Conservation (phyloP, 2,329 filamentous ascomycete genomes). For the Trichothecium sympodiale region DNA sequence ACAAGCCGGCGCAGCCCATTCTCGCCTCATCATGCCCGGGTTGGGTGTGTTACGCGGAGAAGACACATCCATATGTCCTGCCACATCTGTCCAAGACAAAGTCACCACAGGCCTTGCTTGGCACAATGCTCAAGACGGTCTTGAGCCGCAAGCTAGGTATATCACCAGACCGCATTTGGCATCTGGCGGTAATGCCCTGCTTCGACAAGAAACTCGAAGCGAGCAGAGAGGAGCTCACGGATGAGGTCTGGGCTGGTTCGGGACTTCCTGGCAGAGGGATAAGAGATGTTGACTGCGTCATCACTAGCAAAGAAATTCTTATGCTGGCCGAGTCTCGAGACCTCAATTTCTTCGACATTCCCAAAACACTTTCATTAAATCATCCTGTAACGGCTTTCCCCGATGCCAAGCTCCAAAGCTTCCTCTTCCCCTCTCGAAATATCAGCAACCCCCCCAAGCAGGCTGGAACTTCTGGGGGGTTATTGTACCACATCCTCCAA, state of each 20-base stretch:
- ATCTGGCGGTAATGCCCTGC: constrained; percentile 93
- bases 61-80: constrained; percentile 88
- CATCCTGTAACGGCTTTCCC: constrained; percentile 54
- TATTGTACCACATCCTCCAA: constrained; percentile 74
- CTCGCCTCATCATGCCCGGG: constrained; percentile 88
- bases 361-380: constrained; percentile 28
- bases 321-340: constrained; percentile 76
- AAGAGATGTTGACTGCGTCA: constrained; percentile 93
- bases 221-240: constrained; percentile 83
- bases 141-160: constrained; percentile 64
- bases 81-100: constrained; percentile 86
- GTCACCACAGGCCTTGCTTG: constrained; percentile 84
- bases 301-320: constrained; percentile 88
- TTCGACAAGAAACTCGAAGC: constrained; percentile 99
- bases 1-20: constrained; percentile 40
- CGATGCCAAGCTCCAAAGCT: constrained; percentile 56
- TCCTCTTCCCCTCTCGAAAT: constrained; percentile 54
- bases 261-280: constrained; percentile 43
- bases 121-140: constrained; percentile 80
- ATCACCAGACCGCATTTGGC: constrained; percentile 75
- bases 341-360: constrained; percentile 63
- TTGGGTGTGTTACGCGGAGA: constrained; percentile 98
- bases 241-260: constrained; percentile 55
- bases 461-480: constrained; percentile 78
- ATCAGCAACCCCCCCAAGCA: constrained; percentile 32